A percentile compares a stretch with the other conserved stretches of the same genome.
Conservation (phyloP, 768 basidiomycete species). For the Amanita fuliginea region DNA sequence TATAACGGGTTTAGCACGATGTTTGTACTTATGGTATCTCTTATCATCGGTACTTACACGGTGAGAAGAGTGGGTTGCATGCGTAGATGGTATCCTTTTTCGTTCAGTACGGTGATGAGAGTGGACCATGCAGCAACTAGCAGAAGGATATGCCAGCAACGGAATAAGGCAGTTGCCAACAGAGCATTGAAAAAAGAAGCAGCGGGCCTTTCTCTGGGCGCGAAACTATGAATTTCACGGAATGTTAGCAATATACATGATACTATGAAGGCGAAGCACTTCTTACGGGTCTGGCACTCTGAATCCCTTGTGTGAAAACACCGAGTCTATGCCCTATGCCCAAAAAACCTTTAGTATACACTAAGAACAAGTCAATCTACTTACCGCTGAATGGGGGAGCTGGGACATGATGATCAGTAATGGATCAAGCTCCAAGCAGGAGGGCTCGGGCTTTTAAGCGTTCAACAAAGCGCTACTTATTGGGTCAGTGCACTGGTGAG, state of each 20-base stretch:
- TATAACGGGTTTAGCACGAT: slow-evolving; percentile 5
- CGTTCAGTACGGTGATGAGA: slow-evolving; percentile 40
- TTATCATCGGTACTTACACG: slow-evolving; percentile 32
- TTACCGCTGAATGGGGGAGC: not conserved
- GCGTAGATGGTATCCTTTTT: slow-evolving; percentile 27
- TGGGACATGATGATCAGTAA: not conserved
- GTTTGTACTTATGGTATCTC: not conserved
- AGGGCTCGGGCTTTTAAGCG: too few relatives aligned
- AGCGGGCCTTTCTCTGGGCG: slow-evolving; percentile 24
- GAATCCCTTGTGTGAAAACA: slow-evolving; percentile 21
- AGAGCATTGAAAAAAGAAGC: slow-evolving; percentile 30
- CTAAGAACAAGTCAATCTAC: not conserved
- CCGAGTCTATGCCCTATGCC: slow-evolving; percentile 16
- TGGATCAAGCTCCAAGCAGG: too few relatives aligned
- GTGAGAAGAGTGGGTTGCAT: slow-evolving; percentile 52
- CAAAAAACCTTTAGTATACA: not conserved
- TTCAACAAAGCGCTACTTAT: too few relatives aligned
- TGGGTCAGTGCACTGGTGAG: too few relatives aligned
- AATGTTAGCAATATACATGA: not conserved
- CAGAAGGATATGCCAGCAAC: slow-evolving; percentile 59
- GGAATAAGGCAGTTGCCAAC: slow-evolving; percentile 32
- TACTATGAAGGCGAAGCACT: not conserved
- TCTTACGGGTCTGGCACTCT: slow-evolving; percentile 29
- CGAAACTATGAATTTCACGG: slow-evolving; percentile 20
- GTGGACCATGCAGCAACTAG: slow-evolving; percentile 58